phyloP scores from a whole-genome alignment of 495 filamentous ascomycete genomes.

The Penicillium waksmanii region DNA sequence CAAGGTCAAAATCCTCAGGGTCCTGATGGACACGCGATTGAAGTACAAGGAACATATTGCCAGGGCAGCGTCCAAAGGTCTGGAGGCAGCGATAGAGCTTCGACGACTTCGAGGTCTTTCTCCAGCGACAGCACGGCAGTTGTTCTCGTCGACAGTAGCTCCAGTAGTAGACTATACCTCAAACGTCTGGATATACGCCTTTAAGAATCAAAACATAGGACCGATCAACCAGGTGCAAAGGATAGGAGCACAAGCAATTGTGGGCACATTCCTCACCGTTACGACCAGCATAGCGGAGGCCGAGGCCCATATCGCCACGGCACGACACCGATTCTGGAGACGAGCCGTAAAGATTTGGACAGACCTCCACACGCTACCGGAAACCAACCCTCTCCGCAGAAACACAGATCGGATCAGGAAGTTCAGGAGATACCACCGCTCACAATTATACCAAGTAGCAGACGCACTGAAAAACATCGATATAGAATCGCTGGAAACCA shows the following conservation, averaged over 20 bases:
- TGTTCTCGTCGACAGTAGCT: constrained; percentile 8
- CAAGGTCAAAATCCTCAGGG: constrained; percentile 9
- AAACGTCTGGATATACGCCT: background rate
- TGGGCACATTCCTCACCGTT: background rate
- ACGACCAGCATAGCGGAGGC: constrained; percentile 1
- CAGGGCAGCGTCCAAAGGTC: constrained; percentile 4
- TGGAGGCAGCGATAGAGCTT: constrained; percentile 4
- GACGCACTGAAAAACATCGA: background rate
- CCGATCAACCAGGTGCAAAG: background rate
- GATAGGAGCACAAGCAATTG: constrained; percentile 1
- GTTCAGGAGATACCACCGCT: background rate
- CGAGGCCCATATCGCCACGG: background rate
- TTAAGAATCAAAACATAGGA: background rate
- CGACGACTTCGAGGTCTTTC: constrained; percentile 4
- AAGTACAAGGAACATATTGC: constrained; percentile 6
- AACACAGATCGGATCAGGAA: background rate
- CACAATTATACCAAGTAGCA: background rate
- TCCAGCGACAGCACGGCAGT: constrained; percentile 6
- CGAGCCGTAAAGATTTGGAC: background rate
- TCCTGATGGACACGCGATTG: background rate
- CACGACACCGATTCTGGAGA: constrained; percentile 1
- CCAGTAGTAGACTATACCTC: constrained; percentile 8
- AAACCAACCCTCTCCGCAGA: background rate
- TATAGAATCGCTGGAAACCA: background rate
- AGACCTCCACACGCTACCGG: background rate